phyloP scores from a whole-genome alignment of 208 protist genomes.

The Naegleria lovaniensis region DNA sequence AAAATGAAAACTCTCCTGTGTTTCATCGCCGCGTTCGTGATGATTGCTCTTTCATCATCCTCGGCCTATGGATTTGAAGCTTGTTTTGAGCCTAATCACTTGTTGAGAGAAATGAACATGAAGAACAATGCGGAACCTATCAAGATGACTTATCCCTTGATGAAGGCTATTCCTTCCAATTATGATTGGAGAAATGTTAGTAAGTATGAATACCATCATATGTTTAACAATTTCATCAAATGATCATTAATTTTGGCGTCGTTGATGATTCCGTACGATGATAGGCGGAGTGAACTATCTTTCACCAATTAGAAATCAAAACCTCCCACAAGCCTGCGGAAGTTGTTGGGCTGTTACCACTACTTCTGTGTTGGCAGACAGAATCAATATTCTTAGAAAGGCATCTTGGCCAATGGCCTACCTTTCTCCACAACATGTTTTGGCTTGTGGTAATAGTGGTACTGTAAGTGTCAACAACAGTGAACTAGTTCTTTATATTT shows the following conservation, averaged over 20 bases:
- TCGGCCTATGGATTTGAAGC: background rate
- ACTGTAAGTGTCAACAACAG: background rate
- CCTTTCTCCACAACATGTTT: conserved; percentile 36
- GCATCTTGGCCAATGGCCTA: conserved; percentile 33
- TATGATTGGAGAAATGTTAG: background rate
- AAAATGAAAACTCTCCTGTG: background rate
- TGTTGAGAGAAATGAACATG: background rate
- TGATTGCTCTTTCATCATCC: background rate
- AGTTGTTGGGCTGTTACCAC: conserved; percentile 29
- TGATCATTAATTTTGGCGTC: too few relatives aligned
- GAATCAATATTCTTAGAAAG: conserved; percentile 51
- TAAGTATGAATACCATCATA: background rate
- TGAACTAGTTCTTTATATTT: too few relatives aligned
- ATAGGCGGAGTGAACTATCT: background rate
- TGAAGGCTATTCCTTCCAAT: background rate
- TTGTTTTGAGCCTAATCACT: background rate
- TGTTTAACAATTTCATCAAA: too few relatives aligned
- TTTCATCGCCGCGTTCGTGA: background rate
- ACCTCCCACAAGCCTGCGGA: background rate
- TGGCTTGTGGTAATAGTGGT: conserved; percentile 14
- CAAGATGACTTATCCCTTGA: background rate
- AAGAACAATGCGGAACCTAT: background rate
- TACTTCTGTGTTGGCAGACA: conserved; percentile 37
- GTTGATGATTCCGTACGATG: too few relatives aligned
- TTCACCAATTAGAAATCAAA: background rate